Evolutionary conservation across 106 monocot genomes (phyloP).

Genomic region (Dioscorea alata): DNA sequence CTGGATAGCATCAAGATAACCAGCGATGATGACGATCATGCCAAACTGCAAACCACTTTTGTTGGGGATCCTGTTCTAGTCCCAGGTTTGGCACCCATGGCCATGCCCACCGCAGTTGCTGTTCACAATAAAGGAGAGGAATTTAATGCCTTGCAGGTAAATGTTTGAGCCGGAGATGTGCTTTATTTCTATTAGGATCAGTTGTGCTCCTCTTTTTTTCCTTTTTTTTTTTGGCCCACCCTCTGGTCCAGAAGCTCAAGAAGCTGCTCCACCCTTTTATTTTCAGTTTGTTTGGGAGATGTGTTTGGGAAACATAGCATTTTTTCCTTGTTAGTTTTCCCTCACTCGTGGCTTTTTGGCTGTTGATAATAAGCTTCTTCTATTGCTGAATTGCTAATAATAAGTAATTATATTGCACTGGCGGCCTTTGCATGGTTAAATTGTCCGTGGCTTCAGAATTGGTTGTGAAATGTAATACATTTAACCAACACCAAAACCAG

Average conservation of each 20-base stretch:
- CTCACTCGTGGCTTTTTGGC: background rate
- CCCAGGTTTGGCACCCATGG: background rate
- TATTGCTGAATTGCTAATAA: no score
- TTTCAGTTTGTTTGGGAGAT: no score
- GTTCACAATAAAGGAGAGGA: background rate
- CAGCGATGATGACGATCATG: background rate
- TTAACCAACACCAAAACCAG: background rate
- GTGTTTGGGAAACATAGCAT: no score
- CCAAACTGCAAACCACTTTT: no score
- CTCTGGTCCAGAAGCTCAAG: background rate
- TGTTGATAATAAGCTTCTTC: no score
- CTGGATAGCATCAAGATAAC: background rate
- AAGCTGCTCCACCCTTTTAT: background rate
- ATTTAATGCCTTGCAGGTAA: background rate
- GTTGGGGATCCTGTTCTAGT: background rate
- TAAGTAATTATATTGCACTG: no score
- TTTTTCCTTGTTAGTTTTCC: background rate
- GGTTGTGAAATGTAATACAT: no score
- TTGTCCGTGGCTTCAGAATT: no score
- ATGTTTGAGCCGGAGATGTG: conserved; percentile 1
- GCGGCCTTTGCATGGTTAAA: no score
- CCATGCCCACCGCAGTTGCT: background rate
- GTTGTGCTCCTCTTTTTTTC: no score
- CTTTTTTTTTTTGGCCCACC: background rate
- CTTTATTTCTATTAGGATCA: no score